These are phyloP conservation scores for Primulina tabacum DNA, from an alignment of 257 asterid species.

Conservation along the genomic window DNA sequence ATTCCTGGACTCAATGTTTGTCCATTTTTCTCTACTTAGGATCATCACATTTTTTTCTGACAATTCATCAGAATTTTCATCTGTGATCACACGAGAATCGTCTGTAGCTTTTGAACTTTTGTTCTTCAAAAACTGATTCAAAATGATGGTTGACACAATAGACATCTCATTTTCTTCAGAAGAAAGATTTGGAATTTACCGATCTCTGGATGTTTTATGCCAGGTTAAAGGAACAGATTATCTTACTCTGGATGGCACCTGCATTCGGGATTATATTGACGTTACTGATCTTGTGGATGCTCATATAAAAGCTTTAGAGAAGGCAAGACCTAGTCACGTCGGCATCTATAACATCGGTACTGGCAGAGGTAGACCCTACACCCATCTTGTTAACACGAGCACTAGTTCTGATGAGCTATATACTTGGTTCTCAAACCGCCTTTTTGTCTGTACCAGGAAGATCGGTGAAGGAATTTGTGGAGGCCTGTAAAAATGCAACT, in stretches of 20 bases:
- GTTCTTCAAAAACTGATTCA: neutral
- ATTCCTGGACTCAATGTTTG: conserved; percentile 74
- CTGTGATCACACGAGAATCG: neutral
- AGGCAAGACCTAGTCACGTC: conserved; percentile 12
- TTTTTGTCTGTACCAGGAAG: conserved; percentile 48
- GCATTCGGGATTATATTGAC: conserved; percentile 23
- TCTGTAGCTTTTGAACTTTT: neutral
- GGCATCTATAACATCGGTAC: conserved; percentile 24
- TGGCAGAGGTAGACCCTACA: conserved; percentile 13
- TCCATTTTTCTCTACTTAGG: conserved; percentile 6
- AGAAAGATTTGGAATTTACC: neutral
- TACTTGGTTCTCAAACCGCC: conserved; percentile 10
- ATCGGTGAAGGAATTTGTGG: conserved; percentile 94
- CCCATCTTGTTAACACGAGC: neutral
- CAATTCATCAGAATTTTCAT: neutral
- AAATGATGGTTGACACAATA: neutral
- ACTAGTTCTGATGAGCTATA: neutral
- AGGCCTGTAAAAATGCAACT: conserved; percentile 88
- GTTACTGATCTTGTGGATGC: conserved; percentile 26
- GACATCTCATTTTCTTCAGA: neutral
- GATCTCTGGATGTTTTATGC: neutral
- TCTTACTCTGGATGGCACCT: conserved; percentile 19
- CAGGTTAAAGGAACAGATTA: conserved; percentile 22
- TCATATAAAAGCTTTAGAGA: conserved; percentile 24
- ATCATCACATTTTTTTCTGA: neutral